Base-by-base conservation (phyloP, 1,284 basidiomycete species). In the Exsudoporus floridanus region DNA sequence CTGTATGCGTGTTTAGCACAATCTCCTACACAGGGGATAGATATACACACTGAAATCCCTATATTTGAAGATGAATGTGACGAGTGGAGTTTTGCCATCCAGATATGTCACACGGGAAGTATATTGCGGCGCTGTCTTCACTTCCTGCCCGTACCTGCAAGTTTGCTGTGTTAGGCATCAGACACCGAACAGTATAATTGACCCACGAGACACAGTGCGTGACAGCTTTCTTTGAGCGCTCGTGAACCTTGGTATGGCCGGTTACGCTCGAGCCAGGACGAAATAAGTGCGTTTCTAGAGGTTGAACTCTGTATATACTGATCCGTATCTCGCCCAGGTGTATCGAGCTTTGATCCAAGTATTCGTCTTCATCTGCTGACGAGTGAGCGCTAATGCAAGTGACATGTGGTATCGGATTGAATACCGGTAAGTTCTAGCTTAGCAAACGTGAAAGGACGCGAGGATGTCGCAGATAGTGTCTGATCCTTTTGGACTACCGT, bases 151-250 rank as follows among this genome's bases (percentile, higher is more conserved):
- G 37, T 57, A 70, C 34, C 68, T 66, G 18, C 36, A 34, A 18
- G 14, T 37, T 19, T 34, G 5, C 14, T 21, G 23, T 23, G 19
- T 55, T 16, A 60, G 38, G 43, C 18, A 5, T 7, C 37, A 2
- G 2, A 19, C 27, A 31, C 30, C 36, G 21, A 34, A n/a, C 16
- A 18, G 21, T 7, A 7, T 7, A n/a, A 18, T 50, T 19, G 41
- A 60, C 71, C 45, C 37, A 73, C 71, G 63, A 66, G 31, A 74
- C 59, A 42, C 68, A 65, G 28, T 76, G 72, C 2, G 66, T 63
- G 4, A 71, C 59, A 9, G 63, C 72, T 52, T 74, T 75, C 56
- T 75, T 74, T 13, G 67, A 62, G 14, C 65, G 65, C 37, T 74
- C 73, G 33, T 75, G 73, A 18, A 75, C 47, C 39, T 69, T 70